These are phyloP conservation scores for Chrysoporthe austroafricana DNA, from an alignment of 2,329 filamentous ascomycete species.

Conservation along the genomic window DNA sequence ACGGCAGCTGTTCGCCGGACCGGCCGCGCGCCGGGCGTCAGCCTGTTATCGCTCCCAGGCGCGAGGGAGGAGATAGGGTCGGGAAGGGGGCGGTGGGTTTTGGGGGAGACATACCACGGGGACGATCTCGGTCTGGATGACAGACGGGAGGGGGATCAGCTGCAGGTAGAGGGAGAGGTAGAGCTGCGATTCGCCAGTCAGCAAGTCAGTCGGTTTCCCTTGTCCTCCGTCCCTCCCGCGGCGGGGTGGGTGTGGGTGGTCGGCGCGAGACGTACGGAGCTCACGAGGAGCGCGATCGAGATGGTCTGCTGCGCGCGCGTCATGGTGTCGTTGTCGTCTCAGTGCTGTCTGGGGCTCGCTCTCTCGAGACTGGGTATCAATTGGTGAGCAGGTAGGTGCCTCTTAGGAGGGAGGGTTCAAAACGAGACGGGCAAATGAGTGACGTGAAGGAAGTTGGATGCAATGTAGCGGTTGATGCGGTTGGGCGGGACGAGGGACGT, in stretches of 20 bases:
- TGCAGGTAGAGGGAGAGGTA: constrained; percentile 87
- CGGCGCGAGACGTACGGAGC: constrained; percentile 67
- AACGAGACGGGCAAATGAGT: constrained; percentile 22
- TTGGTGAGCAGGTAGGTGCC: neutral
- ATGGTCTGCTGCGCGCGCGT: constrained; percentile 93
- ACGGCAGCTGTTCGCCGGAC: constrained; percentile 65
- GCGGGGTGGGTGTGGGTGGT: constrained; percentile 8
- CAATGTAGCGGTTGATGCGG: neutral
- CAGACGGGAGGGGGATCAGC: constrained; percentile 76
- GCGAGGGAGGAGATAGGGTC: neutral
- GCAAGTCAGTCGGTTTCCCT: constrained; percentile 29
- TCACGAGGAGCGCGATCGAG: constrained; percentile 83
- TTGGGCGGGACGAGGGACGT: neutral
- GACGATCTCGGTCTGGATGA: constrained; percentile 82
- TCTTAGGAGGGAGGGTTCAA: neutral
- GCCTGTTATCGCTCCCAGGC: neutral
- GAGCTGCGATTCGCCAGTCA: constrained; percentile 59
- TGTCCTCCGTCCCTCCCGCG: neutral
- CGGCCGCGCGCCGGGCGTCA: neutral
- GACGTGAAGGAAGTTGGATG: constrained; percentile 20
- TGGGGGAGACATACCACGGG: constrained; percentile 71
- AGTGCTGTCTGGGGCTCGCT: neutral
- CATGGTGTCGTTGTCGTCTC: constrained; percentile 61
- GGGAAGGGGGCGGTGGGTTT: neutral
- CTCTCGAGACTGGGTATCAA: neutral